Percentiles rank a stretch among this genome's conserved stretches.
Conservation (phyloP, 441 rosid genomes). For the Melastoma candidum region DNA sequence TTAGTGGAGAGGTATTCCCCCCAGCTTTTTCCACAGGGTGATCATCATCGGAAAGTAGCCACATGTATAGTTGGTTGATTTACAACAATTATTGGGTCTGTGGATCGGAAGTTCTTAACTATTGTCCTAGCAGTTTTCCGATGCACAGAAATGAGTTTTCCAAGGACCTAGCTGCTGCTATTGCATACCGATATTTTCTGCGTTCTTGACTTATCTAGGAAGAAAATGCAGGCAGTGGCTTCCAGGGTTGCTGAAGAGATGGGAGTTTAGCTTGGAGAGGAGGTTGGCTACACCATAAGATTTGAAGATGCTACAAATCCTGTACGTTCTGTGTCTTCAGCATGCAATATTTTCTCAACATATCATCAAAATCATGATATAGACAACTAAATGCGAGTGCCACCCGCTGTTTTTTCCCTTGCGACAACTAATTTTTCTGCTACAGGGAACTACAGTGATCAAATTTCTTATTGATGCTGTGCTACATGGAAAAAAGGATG, state of each 20-base stretch:
- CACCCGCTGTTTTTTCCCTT: slow-evolving; percentile 12
- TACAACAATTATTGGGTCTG: no score
- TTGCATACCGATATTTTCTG: no score
- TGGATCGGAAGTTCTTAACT: no score
- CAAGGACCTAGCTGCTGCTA: no score
- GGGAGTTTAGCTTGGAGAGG: slow-evolving; percentile 93
- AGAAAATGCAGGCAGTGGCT: slow-evolving; percentile 68
- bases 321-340: slow-evolving; percentile 31
- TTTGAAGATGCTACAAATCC: slow-evolving; percentile 83
- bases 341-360: slow-evolving; percentile 2
- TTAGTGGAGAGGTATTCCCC: no score
- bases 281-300: slow-evolving; percentile 89
- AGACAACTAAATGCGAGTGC: neutral
- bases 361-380: slow-evolving; percentile 2
- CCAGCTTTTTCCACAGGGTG: no score
- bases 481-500: neutral
- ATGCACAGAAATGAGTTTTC: no score
- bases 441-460: slow-evolving; percentile 66
- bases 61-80: no score
- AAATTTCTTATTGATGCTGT: slow-evolving; percentile 91
- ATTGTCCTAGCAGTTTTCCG: no score
- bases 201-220: neutral
- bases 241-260: slow-evolving; percentile 95
- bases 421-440: slow-evolving; percentile 23
- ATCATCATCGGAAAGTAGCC: no score